Conservation (phyloP, 108 stramenopile genomes). For the Bacterosira constricta region DNA sequence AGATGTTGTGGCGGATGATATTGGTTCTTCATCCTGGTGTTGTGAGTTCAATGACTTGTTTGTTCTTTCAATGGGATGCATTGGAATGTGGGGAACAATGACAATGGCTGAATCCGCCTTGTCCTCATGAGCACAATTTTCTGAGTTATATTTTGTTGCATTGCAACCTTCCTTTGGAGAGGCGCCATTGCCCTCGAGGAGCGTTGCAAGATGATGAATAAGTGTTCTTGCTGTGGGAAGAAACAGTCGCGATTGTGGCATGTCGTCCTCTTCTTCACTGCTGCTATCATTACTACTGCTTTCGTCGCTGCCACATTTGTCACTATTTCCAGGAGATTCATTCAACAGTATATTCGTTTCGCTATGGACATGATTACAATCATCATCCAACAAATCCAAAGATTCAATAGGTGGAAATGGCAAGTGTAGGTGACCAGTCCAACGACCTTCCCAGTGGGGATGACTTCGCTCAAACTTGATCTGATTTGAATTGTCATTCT, state of each 20-base stretch:
- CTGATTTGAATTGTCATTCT: no score
- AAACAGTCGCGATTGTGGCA: constrained; percentile 5
- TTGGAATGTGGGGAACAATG: constrained; percentile 38
- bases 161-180: neutral
- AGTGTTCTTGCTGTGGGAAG: constrained; percentile 20
- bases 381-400: constrained; percentile 2
- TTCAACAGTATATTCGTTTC: neutral
- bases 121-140: neutral
- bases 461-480: constrained; percentile 25
- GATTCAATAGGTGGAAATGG: constrained; percentile 21
- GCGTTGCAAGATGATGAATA: constrained; percentile 12
- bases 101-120: neutral
- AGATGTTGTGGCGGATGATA: neutral
- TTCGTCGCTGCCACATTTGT: neutral
- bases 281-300: constrained; percentile 9
- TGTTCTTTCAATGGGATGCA: constrained; percentile 14
- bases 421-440: constrained; percentile 37
- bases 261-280: constrained; percentile 10
- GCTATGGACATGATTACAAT: neutral
- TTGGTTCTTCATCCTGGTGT: neutral
- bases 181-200: constrained; percentile 2
- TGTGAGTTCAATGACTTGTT: no score
- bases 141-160: neutral
- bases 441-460: constrained; percentile 50
- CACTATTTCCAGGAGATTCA: neutral